Conservation (phyloP, 2,329 filamentous ascomycete genomes). For the Lojkania enalia region DNA sequence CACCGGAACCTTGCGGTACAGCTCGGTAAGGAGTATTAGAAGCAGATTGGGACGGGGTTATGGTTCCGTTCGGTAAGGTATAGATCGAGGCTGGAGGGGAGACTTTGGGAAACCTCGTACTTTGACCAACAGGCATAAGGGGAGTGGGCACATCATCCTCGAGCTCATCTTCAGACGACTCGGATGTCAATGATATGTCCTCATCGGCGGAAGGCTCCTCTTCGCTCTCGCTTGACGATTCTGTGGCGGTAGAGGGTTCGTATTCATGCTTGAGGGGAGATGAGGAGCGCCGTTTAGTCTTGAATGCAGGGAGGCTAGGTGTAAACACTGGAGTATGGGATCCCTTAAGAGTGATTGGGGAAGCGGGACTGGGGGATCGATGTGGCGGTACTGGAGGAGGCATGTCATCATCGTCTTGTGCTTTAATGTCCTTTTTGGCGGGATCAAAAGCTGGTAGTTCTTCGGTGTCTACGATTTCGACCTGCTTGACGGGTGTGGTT, state of each 20-base stretch:
- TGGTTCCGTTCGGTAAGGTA: constrained; percentile 53
- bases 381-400: constrained; percentile 55
- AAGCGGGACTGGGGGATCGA: constrained; percentile 56
- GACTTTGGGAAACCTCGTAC: constrained; percentile 47
- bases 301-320: constrained; percentile 50
- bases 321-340: constrained; percentile 52
- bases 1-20: constrained; percentile 54
- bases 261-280: constrained; percentile 98
- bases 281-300: constrained; percentile 71
- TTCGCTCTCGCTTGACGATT: constrained; percentile 62
- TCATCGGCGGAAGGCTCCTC: constrained; percentile 57
- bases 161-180: constrained; percentile 61
- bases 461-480: constrained; percentile 10
- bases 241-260: constrained; percentile 75
- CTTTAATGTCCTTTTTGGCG: constrained; percentile 24
- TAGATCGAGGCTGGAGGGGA: constrained; percentile 47
- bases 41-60: constrained; percentile 79
- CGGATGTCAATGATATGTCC: constrained; percentile 50
- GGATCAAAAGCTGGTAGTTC: constrained; percentile 34
- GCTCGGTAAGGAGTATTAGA: constrained; percentile 72
- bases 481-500: constrained; percentile 35
- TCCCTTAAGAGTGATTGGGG: constrained; percentile 50
- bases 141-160: constrained; percentile 52
- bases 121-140: constrained; percentile 38
- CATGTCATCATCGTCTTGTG: constrained; percentile 25